phyloP scores from a whole-genome alignment of 345 rosid genomes.

The Eucalyptus pauciflora region DNA sequence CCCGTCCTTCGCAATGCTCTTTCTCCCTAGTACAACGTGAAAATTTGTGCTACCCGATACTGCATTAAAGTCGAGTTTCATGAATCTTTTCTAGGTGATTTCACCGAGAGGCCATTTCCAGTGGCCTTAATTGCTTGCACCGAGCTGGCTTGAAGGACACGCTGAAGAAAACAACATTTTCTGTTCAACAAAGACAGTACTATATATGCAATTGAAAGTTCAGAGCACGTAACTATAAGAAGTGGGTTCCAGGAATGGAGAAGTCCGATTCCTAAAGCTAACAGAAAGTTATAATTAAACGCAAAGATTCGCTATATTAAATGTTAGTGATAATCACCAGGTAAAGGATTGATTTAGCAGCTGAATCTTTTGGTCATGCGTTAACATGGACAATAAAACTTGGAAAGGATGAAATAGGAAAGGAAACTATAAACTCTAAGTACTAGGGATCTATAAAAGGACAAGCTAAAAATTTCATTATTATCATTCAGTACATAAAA shows the following conservation, averaged over 20 bases:
- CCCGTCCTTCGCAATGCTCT: not conserved
- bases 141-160: not conserved
- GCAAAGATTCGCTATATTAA: not conserved
- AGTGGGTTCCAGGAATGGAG: not conserved
- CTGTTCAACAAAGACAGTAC: not conserved
- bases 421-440: not conserved
- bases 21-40: not conserved
- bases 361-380: not conserved
- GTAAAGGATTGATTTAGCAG: not conserved
- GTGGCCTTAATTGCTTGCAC: not conserved
- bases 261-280: not conserved
- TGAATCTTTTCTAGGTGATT: not conserved
- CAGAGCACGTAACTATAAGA: not conserved
- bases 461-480: not conserved
- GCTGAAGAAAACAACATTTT: not conserved
- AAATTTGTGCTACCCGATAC: not conserved
- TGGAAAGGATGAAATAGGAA: not conserved
- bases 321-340: not conserved
- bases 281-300: not conserved
- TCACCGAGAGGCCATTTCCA: not conserved
- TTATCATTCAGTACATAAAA: too few relatives aligned
- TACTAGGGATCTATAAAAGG: not conserved
- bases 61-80: not conserved
- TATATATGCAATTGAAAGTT: not conserved
- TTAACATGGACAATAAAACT: not conserved